phyloP scores from a whole-genome alignment of 139 green algal genomes.

The Mesotaenium endlicherianum region DNA sequence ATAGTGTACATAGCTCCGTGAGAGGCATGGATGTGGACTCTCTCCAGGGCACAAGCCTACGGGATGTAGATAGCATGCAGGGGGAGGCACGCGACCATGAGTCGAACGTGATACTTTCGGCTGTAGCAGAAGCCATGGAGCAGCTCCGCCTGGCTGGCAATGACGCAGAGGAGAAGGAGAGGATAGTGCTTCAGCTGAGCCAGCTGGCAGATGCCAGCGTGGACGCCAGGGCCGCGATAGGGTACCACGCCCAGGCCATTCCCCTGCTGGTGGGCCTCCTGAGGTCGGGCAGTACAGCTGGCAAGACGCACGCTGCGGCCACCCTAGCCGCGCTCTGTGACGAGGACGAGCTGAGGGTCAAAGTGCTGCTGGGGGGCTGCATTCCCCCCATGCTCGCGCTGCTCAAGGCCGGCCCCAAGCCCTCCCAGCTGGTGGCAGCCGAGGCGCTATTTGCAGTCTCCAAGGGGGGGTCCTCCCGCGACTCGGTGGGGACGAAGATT shows the following conservation, averaged over 20 bases:
- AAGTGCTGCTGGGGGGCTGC: slow-evolving; percentile 35
- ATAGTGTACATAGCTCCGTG: neutral
- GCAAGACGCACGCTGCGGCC: slow-evolving; percentile 18
- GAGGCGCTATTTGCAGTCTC: slow-evolving; percentile 34
- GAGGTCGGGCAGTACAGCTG: slow-evolving; percentile 9
- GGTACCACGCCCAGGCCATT: slow-evolving; percentile 44
- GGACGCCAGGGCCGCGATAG: slow-evolving; percentile 28
- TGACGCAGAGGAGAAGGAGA: slow-evolving; percentile 30
- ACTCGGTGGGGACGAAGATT: slow-evolving; percentile 36
- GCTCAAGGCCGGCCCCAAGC: slow-evolving; percentile 8
- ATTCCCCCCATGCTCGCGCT: slow-evolving; percentile 41
- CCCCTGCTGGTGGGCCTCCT: slow-evolving; percentile 35
- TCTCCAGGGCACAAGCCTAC: slow-evolving; percentile 2
- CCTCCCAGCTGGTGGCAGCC: slow-evolving; percentile 34
- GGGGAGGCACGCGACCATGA: slow-evolving; percentile 2
- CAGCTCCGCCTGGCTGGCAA: slow-evolving; percentile 12
- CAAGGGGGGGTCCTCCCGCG: slow-evolving; percentile 2
- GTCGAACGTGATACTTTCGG: slow-evolving; percentile 11
- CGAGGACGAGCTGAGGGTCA: slow-evolving; percentile 39
- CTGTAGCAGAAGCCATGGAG: slow-evolving; percentile 36
- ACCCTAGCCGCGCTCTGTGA: slow-evolving; percentile 24
- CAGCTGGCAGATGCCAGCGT: slow-evolving; percentile 32
- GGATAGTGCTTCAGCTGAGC: slow-evolving; percentile 9
- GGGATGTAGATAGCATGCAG: slow-evolving; percentile 8
- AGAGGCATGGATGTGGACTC: neutral